Evolutionary conservation across 1,284 basidiomycete genomes (phyloP).

Genomic region (Irpex sp.): DNA sequence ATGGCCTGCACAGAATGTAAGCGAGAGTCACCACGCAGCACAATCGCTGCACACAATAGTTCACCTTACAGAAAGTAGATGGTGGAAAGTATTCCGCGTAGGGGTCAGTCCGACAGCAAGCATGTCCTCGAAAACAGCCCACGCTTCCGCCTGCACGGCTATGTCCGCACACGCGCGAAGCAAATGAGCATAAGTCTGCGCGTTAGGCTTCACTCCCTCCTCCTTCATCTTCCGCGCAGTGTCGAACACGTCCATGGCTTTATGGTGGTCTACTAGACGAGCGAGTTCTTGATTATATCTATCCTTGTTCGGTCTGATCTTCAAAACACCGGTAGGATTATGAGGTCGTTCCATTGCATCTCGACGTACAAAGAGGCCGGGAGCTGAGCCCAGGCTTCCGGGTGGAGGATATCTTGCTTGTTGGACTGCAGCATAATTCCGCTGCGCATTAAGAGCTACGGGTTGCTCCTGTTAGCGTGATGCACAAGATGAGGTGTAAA

Average conservation of each 20-base stretch:
- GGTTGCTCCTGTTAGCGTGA: neutral
- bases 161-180: constrained; percentile 43
- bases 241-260: constrained; percentile 1
- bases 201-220: constrained; percentile 43
- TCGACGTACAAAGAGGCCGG: neutral
- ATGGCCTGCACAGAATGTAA: constrained; percentile 17
- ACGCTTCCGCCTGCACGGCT: constrained; percentile 46
- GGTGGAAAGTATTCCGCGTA: constrained; percentile 57
- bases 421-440: constrained; percentile 18
- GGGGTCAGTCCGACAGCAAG: constrained; percentile 50
- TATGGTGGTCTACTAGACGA: neutral
- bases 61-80: constrained; percentile 54
- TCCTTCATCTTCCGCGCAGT: constrained; percentile 54
- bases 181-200: constrained; percentile 52
- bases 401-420: neutral
- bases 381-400: neutral
- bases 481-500: neutral
- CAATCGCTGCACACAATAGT: neutral
- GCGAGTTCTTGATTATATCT: constrained; percentile 8
- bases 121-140: constrained; percentile 77
- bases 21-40: neutral
- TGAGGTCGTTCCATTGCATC: neutral
- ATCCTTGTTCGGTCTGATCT: neutral
- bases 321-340: neutral
- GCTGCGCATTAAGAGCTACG: constrained; percentile 13